Evolutionary conservation across 768 basidiomycete species (phyloP).

Genomic region (Basidioascus undulatus): DNA sequence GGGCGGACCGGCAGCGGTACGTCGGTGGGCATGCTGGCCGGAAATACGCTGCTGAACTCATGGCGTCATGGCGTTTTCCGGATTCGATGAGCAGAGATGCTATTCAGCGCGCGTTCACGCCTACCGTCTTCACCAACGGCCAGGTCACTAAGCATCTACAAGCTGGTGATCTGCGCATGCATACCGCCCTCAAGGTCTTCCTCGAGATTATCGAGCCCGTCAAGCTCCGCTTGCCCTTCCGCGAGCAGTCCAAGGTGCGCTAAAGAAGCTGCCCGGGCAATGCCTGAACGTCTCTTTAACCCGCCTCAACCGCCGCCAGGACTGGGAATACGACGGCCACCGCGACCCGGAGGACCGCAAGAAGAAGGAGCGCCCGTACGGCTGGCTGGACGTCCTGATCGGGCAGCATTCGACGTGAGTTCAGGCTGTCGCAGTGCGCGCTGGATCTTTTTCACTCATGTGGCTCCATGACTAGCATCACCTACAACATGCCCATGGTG

Average conservation of each 20-base stretch:
- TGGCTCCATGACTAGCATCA: too few relatives aligned
- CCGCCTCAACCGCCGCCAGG: slow-evolving; percentile 21
- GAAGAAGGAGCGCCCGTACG: slow-evolving; percentile 28
- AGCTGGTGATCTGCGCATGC: slow-evolving; percentile 50
- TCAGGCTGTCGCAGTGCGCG: neutral
- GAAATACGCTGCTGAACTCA: neutral
- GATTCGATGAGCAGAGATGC: neutral
- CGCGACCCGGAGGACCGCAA: slow-evolving; percentile 27
- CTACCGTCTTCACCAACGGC: slow-evolving; percentile 43
- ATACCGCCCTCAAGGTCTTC: slow-evolving; percentile 58
- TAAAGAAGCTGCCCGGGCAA: neutral
- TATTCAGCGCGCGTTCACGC: slow-evolving; percentile 69
- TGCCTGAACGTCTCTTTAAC: neutral
- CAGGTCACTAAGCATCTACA: slow-evolving; percentile 32
- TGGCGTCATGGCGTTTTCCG: neutral
- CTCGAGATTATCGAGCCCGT: slow-evolving; percentile 57
- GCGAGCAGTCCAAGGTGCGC: slow-evolving; percentile 63
- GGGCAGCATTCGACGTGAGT: slow-evolving; percentile 70
- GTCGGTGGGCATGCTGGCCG: too few relatives aligned
- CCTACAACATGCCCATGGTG: slow-evolving; percentile 62
- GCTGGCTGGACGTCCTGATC: slow-evolving; percentile 42
- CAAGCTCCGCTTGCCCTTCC: slow-evolving; percentile 60
- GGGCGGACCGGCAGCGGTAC: slow-evolving; percentile 82
- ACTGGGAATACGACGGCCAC: slow-evolving; percentile 82
- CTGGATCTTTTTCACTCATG: neutral